phyloP scores from a whole-genome alignment of 768 basidiomycete genomes.

The Lactarius psammicola region DNA sequence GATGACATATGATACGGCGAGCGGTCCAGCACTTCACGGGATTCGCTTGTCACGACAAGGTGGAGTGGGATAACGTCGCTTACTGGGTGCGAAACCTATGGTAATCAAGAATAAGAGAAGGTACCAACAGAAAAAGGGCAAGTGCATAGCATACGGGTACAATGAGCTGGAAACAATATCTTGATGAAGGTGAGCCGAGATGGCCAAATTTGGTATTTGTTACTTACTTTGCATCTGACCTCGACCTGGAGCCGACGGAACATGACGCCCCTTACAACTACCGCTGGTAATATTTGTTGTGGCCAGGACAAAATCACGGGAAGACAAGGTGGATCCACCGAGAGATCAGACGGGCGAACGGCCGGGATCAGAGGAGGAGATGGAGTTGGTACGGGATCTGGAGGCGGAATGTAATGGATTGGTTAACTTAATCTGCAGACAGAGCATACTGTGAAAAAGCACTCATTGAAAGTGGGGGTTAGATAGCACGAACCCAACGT shows the following conservation, averaged over 20 bases:
- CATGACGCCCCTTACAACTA: constrained; percentile 18
- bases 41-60: constrained; percentile 16
- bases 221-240: constrained; percentile 20
- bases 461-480: neutral
- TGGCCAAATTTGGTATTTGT: neutral
- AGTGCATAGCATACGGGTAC: constrained; percentile 6
- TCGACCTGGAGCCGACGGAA: constrained; percentile 3
- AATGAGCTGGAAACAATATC: constrained; percentile 9
- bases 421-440: neutral
- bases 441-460: neutral
- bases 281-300: constrained; percentile 8
- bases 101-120: neutral
- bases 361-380: neutral
- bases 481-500: constrained; percentile 16
- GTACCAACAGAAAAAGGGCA: neutral
- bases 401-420: constrained; percentile 4
- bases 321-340: neutral
- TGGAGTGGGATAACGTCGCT: constrained; percentile 17
- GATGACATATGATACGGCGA: constrained; percentile 8
- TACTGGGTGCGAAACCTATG: constrained; percentile 6
- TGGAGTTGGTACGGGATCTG: neutral
- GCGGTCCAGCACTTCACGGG: constrained; percentile 5
- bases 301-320: constrained; percentile 2
- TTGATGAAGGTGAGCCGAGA: constrained; percentile 4
- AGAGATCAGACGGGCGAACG: neutral